Evolutionary conservation across 2,329 filamentous ascomycete genomes (phyloP), one percentile per base, ranked within the genome.

Genomic region (Corniculantispora saksenae): DNA sequence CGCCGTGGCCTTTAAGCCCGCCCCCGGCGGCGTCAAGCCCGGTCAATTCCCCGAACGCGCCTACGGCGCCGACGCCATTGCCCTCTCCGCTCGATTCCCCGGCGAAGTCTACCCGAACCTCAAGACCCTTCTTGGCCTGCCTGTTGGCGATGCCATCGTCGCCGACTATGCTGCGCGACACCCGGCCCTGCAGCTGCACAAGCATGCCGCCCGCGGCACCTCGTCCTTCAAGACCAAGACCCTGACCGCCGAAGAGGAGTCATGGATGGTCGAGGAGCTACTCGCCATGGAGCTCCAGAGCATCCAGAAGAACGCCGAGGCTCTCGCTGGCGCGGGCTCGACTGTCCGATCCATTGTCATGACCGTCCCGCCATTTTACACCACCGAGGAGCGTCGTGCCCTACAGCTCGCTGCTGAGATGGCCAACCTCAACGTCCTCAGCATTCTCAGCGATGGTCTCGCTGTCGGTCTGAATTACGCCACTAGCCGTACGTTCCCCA

Each of bases 381-480:
- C 93, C 0, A 84, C 87, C 1, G 92, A 97, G 71, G 95, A 99
- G 83, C 94, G 91, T 84, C 88, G 92, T 69, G 93, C 94, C 54
- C 83, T 98, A 8, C 86, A 92, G 75, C 81, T 93, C 71, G 93
- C 95, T 12, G 94, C 94, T 15, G 89, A 95, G 64, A 82, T 99
- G 73, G 94, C 95, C 10, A 94, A 93, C 17, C 82, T 99, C 70
- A 93, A 92, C 72, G 89, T 97, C 15, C 85, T 97, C 70, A 89
- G 89, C 62, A 82, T 98, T 66, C 85, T 99, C 69, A 95, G 90
- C 69, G 95, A 99, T 74, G 94, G 94, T 19, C 80, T 97, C 67
- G 93, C 95, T 38, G 94, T 99, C 65, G 95, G 93, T 29, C 80
- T 99, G 70, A 96, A 99, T 80, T 99, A 98, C 77, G 95, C 95